Conservation (phyloP, 2,329 filamentous ascomycete species). For the Fusarium foetens region DNA sequence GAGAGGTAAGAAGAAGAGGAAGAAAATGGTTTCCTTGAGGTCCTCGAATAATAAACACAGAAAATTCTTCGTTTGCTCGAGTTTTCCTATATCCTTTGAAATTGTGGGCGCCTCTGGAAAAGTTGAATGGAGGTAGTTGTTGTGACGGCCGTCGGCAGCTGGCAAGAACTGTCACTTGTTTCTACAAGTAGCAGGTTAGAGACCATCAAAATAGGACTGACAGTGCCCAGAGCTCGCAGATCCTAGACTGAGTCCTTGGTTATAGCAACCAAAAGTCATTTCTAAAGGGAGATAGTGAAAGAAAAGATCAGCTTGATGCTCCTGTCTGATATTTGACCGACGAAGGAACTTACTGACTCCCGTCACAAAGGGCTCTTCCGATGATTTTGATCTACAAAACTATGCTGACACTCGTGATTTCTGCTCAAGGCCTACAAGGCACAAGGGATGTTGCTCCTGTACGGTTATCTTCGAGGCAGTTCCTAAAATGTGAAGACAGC, state of each 20-base stretch:
- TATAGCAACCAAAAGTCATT: neutral
- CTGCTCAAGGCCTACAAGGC: neutral
- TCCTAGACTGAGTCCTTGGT: too few relatives aligned
- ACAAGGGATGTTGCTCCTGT: neutral
- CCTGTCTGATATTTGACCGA: neutral
- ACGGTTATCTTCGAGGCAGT: neutral
- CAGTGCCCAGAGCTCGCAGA: neutral
- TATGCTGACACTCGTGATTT: neutral
- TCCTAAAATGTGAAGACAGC: neutral
- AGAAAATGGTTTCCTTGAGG: neutral
- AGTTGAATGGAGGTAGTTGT: neutral
- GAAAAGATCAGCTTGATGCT: neutral
- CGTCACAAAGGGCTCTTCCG: neutral
- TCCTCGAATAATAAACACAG: neutral
- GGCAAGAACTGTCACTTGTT: slow-evolving; percentile 19
- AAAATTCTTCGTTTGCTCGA: neutral
- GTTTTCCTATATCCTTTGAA: neutral
- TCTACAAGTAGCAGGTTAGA: neutral
- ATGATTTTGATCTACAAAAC: neutral
- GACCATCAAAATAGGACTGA: neutral
- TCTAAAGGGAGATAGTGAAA: neutral
- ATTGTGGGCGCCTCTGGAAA: neutral
- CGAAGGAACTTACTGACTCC: neutral
- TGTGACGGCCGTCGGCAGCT: slow-evolving; percentile 25
- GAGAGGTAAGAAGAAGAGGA: neutral